Evolutionary conservation across 2,329 filamentous ascomycete genomes (phyloP).

Genomic region (Diaporthe batatas): DNA sequence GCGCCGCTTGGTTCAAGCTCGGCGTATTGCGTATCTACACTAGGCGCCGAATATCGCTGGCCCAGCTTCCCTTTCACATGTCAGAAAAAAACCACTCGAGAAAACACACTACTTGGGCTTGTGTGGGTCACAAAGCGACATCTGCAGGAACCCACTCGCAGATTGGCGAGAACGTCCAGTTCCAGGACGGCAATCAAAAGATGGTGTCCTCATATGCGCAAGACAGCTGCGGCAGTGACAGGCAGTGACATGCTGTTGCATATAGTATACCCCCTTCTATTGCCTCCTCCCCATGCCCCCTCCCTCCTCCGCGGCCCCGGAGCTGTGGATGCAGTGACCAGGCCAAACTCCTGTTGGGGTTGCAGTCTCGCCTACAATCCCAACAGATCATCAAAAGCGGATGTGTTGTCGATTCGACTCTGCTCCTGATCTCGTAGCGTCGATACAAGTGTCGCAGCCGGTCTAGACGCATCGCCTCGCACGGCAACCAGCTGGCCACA

Average conservation of each 20-base stretch:
- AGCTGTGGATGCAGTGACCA: conserved; percentile 23
- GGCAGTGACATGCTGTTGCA: conserved; percentile 3
- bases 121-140: conserved; percentile 18
- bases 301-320: conserved; percentile 9
- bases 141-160: conserved; percentile 31
- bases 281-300: background rate
- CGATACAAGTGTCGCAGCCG: background rate
- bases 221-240: conserved; percentile 17
- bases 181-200: background rate
- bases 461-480: background rate
- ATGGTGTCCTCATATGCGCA: conserved; percentile 29
- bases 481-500: background rate
- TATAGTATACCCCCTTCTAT: conserved; percentile 2
- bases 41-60: background rate
- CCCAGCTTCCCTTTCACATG: conserved; percentile 12
- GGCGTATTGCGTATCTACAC: background rate
- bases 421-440: background rate
- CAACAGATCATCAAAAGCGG: conserved; percentile 15
- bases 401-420: conserved; percentile 5
- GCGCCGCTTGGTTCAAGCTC: background rate
- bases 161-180: conserved; percentile 17
- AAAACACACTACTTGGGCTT: conserved; percentile 12
- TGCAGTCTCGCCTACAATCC: background rate
- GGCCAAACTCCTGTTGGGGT: conserved; percentile 22
- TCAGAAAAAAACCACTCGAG: background rate